Evolutionary conservation across 306 rosid genomes (phyloP), one percentile per base, ranked within the genome.

Genomic region (Fagus crenata): DNA sequence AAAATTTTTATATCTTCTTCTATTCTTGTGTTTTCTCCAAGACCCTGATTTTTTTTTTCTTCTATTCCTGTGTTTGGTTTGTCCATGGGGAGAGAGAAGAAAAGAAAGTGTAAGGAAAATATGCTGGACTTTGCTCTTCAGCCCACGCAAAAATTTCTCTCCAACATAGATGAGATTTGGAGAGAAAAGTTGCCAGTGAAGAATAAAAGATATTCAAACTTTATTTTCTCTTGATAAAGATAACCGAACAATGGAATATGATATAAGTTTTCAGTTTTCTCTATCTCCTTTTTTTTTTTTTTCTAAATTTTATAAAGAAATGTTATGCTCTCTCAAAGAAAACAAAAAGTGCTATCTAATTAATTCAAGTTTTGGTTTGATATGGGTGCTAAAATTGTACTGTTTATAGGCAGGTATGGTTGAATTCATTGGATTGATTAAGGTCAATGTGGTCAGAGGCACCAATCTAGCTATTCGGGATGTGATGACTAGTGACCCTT

Each of bases 341-440:
- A 40, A 6, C 53, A 22, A 32, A 46, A 39, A 5, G 0, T 31
- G 1, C 32, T 28, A n/a, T n/a, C 22, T 49, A 54, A 31, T 3
- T 46, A 46, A 39, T 76, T 81, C 42, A 9, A 39, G 2, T 32
- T 32, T 81, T 67, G 12, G 69, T 31, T 55, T 75, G 73, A 60
- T 55, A 70, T 77, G 75, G 69, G 65, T 70, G 58, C 80, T 71
- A 51, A 60, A 6, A 49, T 49, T 84, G 69, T 81, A 80, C 79
- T 83, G 71, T 84, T 72, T 90, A 77, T 86, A 95, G 98, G 98
- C 95, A 61, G 98, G 97, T 80, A 95, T 90, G 98, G 88, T 95
- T 71, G 97, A 95, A 89, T 95, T 95, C 79, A 90, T 95, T 69
- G 97, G 98, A 77, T 80, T 95, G 81, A 83, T 95, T 49, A 95